Evolutionary conservation across 768 basidiomycete genomes (phyloP).

Genomic region (Tephrocybe sp.): DNA sequence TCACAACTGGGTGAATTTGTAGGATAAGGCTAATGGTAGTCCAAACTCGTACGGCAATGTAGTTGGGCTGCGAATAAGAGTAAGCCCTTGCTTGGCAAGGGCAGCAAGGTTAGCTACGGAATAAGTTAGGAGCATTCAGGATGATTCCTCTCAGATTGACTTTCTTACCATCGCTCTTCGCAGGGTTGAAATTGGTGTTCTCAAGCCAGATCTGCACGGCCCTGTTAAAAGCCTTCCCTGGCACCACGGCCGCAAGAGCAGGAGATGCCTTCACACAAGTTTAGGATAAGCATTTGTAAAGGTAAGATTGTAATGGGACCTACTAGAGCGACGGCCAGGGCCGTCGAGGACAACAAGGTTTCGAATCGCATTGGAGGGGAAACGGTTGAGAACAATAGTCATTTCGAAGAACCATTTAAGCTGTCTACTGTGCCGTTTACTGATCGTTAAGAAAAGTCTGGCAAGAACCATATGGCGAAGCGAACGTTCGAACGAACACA

Average conservation of each 20-base stretch:
- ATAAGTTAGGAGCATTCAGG: not conserved
- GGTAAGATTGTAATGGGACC: not conserved
- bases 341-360: not conserved
- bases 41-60: conserved; percentile 32
- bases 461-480: conserved; percentile 4
- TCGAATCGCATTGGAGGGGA: not conserved
- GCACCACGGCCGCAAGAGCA: conserved; percentile 6
- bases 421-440: not conserved
- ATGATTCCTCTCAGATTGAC: not conserved
- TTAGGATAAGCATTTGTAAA: no score
- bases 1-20: not conserved
- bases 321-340: not conserved
- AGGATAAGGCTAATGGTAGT: conserved; percentile 19
- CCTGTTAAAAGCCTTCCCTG: conserved; percentile 29
- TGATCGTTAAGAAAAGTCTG: not conserved
- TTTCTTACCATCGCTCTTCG: conserved; percentile 22
- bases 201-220: conserved; percentile 55
- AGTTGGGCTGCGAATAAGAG: conserved; percentile 61
- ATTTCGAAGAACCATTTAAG: not conserved
- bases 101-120: conserved; percentile 26
- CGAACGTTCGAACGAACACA: conserved; percentile 2
- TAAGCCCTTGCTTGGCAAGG: conserved; percentile 51
- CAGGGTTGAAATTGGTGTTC: conserved; percentile 51
- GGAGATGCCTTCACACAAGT: not conserved
- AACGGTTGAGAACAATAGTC: not conserved